Evolutionary conservation across 2,329 filamentous ascomycete species (phyloP), one percentile per base, ranked within the genome.

Genomic region (Colletotrichum sp.): DNA sequence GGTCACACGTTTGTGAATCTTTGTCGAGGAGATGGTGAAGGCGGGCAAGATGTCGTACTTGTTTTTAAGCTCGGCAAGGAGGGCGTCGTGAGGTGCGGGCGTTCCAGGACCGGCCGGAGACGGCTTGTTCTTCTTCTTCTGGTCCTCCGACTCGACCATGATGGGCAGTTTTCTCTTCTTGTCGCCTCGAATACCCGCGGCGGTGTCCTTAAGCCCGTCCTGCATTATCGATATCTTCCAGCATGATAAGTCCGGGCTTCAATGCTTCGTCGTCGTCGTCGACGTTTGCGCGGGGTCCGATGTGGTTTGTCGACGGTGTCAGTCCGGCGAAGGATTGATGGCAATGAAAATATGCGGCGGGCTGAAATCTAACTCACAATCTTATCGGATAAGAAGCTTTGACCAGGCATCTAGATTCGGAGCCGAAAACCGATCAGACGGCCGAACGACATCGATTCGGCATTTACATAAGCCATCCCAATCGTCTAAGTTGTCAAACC

Each of bases 1-100:
- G 26, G 81, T 81, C 73, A 91, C 86, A 72, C 90, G 89, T 79
- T 90, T 90, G 75, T 85, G 85, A 75, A 94, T 93, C 79, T 89
- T 87, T 6, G 91, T 89, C 3, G 91, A 92, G 4, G 91, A 90
- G 52, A 92, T 88, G 59, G 93, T 87, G 24, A 88, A 91, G 68
- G 89, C 85, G 2, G 87, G 79, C 38, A 89, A 87, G 67, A 92
- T 81, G 62, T 90, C 85, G 82, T 89, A 89, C 68, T 86, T 87
- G 5, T 83, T 77, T 24, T 82, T 81, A 21, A 92, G 85, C 67
- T 87, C 84, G 28, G 81, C 78, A 71, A 89, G 80, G n/a, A 89
- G 79, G 12, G 84, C 79, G 72, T 86, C 85, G 80, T 88, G 84
- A 26, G 88, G 85, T 13, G 79, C 84, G 10, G 79, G 80, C 58